A percentile compares a stretch with the other conserved stretches of the same genome.
These are phyloP conservation scores for Claviceps sp. DNA, from an alignment of 2,329 filamentous ascomycete species.

Conservation along the genomic window DNA sequence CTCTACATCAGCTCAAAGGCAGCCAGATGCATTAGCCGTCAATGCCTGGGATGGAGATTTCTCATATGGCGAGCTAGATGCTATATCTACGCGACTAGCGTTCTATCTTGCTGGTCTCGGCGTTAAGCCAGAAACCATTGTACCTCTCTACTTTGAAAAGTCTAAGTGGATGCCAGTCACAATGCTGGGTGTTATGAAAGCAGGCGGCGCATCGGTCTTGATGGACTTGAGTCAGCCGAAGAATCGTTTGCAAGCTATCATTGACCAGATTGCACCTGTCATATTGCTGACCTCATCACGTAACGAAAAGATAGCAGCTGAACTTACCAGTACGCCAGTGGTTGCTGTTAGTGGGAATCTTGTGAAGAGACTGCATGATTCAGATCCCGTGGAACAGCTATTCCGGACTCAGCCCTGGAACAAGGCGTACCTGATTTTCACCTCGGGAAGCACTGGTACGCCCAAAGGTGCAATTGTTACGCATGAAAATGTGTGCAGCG, in stretches of 20 bases:
- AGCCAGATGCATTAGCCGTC: slow-evolving; percentile 5
- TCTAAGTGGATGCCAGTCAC: slow-evolving; percentile 5
- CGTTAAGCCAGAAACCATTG: slow-evolving; percentile 1
- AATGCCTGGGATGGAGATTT: slow-evolving; percentile 25
- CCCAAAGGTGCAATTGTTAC: slow-evolving; percentile 15
- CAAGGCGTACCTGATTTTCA: slow-evolving; percentile 11
- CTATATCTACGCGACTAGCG: slow-evolving; percentile 4
- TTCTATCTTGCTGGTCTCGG: slow-evolving; percentile 2
- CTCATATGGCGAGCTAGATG: slow-evolving; percentile 20
- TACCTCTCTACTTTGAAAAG: slow-evolving; percentile 5
- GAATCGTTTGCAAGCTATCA: slow-evolving; percentile 9
- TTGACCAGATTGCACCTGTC: slow-evolving; percentile 7
- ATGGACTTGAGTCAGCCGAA: slow-evolving; percentile 9
- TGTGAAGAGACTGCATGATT: neutral
- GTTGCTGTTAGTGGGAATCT: neutral
- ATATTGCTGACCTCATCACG: slow-evolving; percentile 9
- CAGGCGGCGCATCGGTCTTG: slow-evolving; percentile 3
- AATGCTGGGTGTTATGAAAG: slow-evolving; percentile 3
- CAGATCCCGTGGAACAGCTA: neutral
- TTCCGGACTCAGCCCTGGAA: neutral
- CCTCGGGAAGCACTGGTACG: slow-evolving; percentile 11
- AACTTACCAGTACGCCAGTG: slow-evolving; percentile 2
- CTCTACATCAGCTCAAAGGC: neutral
- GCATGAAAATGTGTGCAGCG: slow-evolving; percentile 11
- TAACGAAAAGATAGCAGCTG: slow-evolving; percentile 3